A percentile compares a stretch with the other conserved stretches of the same genome.
Conservation (phyloP, 116 monocot species). For the Zostera marina region DNA sequence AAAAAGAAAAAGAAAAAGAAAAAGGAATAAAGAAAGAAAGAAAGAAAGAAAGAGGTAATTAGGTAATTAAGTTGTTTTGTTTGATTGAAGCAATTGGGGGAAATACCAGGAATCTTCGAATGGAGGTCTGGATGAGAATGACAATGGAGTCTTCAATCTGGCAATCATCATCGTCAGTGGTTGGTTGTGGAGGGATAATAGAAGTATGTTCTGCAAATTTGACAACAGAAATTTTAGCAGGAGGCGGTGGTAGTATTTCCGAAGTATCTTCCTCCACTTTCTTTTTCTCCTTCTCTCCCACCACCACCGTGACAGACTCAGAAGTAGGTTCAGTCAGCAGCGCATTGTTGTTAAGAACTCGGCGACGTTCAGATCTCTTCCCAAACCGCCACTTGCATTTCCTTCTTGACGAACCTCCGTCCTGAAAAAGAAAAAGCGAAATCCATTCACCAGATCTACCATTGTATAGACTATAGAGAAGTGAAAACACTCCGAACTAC, state of each 20-base stretch:
- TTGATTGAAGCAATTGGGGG: neutral
- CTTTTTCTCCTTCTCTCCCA: conserved; percentile 3
- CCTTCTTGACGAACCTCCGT: conserved; percentile 43
- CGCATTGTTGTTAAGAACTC: conserved; percentile 31
- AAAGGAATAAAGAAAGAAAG: no score
- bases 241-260: neutral
- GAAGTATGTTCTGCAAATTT: conserved; percentile 6
- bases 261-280: conserved; percentile 7
- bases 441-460: neutral
- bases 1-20: no score
- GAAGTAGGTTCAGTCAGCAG: conserved; percentile 18
- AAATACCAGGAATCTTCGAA: conserved; percentile 58
- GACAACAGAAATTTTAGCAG: conserved; percentile 18
- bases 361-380: conserved; percentile 50
- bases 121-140: conserved; percentile 48
- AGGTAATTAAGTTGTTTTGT: neutral
- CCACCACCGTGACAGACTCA: conserved; percentile 7
- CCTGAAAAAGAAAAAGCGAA: neutral
- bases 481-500: neutral
- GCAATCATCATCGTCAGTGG: conserved; percentile 2
- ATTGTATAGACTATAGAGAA: neutral
- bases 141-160: conserved; percentile 20
- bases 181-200: neutral
- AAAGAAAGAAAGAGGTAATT: no score
- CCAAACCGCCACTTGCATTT: conserved; percentile 66